Conservation (phyloP, 345 rosid species). For the Pistacia integerrima region DNA sequence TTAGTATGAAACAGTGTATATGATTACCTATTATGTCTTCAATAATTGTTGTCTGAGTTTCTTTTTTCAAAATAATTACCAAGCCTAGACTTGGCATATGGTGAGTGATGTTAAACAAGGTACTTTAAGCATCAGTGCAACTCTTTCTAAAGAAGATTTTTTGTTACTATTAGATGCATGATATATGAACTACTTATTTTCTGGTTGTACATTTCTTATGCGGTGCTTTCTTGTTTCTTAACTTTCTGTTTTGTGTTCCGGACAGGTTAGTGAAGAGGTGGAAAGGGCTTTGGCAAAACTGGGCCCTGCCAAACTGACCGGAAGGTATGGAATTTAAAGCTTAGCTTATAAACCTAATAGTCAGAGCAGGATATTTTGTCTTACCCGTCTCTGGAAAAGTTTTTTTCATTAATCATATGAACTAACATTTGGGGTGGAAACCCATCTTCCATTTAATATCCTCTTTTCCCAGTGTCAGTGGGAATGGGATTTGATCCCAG, state of each 20-base stretch:
- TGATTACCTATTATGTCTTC: not conserved
- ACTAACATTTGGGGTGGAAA: not conserved
- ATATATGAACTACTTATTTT: not conserved
- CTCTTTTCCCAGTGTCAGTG: not conserved
- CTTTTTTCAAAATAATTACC: not conserved
- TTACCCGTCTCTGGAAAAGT: not conserved
- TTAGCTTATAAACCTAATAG: not conserved
- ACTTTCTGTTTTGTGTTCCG: constrained; percentile 7
- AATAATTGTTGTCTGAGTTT: not conserved
- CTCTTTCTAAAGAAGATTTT: not conserved
- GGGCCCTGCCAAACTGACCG: constrained; percentile 67
- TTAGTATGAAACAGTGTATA: not conserved
- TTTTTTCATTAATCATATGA: not conserved
- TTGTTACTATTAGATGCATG: not conserved
- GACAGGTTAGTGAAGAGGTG: constrained; percentile 97
- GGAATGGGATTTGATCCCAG: constrained; percentile 5
- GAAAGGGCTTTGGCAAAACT: constrained; percentile 91
- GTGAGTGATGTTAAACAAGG: not conserved
- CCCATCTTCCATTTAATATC: not conserved
- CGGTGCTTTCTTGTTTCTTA: constrained; percentile 15
- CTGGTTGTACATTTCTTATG: not conserved
- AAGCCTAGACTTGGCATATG: not conserved
- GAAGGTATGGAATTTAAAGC: constrained; percentile 43
- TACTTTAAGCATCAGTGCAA: not conserved
- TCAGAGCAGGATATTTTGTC: not conserved